Conservation (phyloP, 306 rosid genomes). For the Luffa aegyptiaca region DNA sequence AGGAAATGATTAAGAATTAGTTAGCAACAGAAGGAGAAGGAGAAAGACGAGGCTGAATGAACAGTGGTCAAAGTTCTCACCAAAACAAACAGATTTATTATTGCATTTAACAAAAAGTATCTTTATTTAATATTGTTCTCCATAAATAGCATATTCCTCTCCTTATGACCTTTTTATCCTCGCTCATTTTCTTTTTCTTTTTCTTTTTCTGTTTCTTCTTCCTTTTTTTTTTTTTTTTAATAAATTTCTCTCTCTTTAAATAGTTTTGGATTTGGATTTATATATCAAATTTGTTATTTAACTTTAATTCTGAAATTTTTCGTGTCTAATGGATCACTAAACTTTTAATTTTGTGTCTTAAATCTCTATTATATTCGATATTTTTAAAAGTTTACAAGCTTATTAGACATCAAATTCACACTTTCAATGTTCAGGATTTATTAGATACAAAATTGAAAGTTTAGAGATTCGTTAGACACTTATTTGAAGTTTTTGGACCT, state of each 20-base stretch:
- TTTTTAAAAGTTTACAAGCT: no score
- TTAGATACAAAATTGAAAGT: no score
- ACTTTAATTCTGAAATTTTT: no score
- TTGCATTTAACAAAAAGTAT: conserved; percentile 25
- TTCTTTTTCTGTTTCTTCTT: background rate
- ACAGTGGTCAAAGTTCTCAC: conserved; percentile 74
- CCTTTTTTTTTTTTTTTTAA: background rate
- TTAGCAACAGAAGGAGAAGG: conserved; percentile 15
- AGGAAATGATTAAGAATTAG: conserved; percentile 9
- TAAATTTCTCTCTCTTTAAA: background rate
- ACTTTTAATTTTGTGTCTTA: no score
- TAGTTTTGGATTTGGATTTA: no score
- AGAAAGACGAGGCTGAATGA: conserved; percentile 30
- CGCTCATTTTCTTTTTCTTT: background rate
- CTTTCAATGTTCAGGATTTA: no score
- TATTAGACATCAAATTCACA: no score
- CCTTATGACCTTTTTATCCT: conserved; percentile 30
- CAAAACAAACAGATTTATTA: conserved; percentile 32
- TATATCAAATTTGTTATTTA: no score
- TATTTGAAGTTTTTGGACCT: no score
- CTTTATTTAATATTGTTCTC: conserved; percentile 15
- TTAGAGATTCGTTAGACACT: no score
- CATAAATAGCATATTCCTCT: background rate
- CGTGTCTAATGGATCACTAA: no score
- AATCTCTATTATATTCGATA: no score